These are phyloP conservation scores for Candida coquimbonensis DNA, from an alignment of 805 yeast genomes.

Conservation along the genomic window DNA sequence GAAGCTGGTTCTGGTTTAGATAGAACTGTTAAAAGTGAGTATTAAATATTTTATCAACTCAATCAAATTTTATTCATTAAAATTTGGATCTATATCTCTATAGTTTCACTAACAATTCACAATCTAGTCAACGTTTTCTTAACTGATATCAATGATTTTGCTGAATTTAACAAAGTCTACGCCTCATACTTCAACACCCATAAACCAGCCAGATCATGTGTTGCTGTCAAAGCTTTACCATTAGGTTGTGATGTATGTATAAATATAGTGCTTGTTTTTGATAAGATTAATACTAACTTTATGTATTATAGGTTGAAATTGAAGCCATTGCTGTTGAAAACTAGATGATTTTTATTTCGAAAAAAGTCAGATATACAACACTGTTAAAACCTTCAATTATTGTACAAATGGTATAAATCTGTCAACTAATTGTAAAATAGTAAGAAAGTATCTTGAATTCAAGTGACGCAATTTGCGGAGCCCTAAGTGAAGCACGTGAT, in stretches of 20 bases:
- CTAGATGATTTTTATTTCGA: not conserved
- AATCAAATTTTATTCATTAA: not conserved
- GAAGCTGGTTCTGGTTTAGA: constrained; percentile 82
- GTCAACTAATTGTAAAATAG: too few species aligned
- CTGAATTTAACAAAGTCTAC: constrained; percentile 80
- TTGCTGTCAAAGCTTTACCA: constrained; percentile 89
- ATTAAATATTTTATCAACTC: not conserved
- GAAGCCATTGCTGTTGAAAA: constrained; percentile 86
- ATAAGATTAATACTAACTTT: not conserved
- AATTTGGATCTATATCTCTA: too few species aligned
- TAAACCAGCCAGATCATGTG: constrained; percentile 97
- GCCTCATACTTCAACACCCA: constrained; percentile 65
- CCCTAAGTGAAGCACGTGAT: not conserved
- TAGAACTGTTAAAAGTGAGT: constrained; percentile 68
- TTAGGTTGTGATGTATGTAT: constrained; percentile 58
- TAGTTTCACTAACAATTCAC: constrained; percentile 7
- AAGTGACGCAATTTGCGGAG: too few species aligned
- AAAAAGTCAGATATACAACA: too few species aligned
- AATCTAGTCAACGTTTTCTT: constrained; percentile 60
- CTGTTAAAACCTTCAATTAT: too few species aligned
- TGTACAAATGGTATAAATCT: too few species aligned
- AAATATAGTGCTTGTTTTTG: not conserved
- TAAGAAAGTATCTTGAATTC: too few species aligned
- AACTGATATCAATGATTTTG: constrained; percentile 84
- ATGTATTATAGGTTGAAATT: constrained; percentile 51